Conservation (phyloP, 78 protist genomes). For the Tieghemostelium lacteum region DNA sequence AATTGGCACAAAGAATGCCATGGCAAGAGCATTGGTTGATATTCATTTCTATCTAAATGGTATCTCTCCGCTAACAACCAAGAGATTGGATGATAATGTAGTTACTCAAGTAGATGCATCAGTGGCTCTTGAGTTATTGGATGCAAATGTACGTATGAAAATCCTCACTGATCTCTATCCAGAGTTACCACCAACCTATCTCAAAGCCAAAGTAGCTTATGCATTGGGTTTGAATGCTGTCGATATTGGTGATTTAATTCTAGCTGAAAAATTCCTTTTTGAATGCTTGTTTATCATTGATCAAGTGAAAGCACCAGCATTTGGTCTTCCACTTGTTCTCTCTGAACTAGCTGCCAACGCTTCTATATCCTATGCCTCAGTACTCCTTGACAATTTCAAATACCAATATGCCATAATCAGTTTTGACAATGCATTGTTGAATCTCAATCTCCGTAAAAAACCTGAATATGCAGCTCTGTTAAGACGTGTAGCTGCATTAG, state of each 20-base stretch:
- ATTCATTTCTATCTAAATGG: constrained; percentile 82
- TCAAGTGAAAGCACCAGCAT: constrained; percentile 25
- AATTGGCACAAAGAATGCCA: constrained; percentile 65
- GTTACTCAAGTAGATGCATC: neutral
- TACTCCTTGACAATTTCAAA: constrained; percentile 66
- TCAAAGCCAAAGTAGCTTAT: constrained; percentile 81
- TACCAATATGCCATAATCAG: constrained; percentile 76
- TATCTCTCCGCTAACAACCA: constrained; percentile 79
- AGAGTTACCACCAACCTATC: constrained; percentile 67
- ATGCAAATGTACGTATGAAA: constrained; percentile 68
- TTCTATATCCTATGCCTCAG: constrained; percentile 49
- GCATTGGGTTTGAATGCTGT: constrained; percentile 68
- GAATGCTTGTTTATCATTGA: constrained; percentile 76
- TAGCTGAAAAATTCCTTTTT: constrained; percentile 76
- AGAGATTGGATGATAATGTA: constrained; percentile 7
- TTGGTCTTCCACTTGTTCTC: constrained; percentile 60
- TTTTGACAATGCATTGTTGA: constrained; percentile 60
- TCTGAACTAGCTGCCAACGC: constrained; percentile 78
- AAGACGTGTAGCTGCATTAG: constrained; percentile 60
- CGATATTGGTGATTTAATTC: constrained; percentile 26
- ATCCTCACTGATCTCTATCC: constrained; percentile 64
- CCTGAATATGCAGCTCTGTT: constrained; percentile 46
- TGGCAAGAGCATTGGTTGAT: constrained; percentile 49
- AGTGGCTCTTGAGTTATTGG: constrained; percentile 29
- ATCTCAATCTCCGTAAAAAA: constrained; percentile 46